Evolutionary conservation across 768 basidiomycete species (phyloP).

Genomic region (Tubosaeta brunneosetosa): DNA sequence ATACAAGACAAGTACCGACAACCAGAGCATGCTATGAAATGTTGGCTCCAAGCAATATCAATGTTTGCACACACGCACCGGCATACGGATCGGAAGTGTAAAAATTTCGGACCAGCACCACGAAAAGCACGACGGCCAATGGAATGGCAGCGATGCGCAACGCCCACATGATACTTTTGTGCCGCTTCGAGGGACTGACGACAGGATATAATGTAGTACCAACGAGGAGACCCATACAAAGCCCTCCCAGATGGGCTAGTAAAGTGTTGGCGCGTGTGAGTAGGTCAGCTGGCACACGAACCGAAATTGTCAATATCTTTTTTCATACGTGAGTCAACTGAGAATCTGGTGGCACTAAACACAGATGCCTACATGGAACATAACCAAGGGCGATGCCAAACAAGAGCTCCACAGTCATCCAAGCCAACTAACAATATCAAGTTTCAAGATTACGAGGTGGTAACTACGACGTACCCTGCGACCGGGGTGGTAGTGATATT

Average conservation of each 20-base stretch:
- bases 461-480: constrained; percentile 51
- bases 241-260: constrained; percentile 83
- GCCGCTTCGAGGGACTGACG: constrained; percentile 74
- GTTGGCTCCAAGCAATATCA: neutral
- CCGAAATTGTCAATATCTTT: constrained; percentile 88
- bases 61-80: constrained; percentile 41
- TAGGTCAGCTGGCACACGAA: constrained; percentile 27
- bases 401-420: constrained; percentile 82
- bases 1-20: constrained; percentile 91
- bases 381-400: constrained; percentile 83
- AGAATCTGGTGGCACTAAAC: neutral
- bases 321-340: constrained; percentile 16
- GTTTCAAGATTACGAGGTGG: neutral
- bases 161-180: constrained; percentile 65
- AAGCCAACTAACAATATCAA: constrained; percentile 52
- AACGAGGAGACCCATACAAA: constrained; percentile 77
- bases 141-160: constrained; percentile 73
- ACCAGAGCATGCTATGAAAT: constrained; percentile 64
- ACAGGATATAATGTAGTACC: constrained; percentile 87
- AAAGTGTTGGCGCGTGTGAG: neutral
- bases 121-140: constrained; percentile 72
- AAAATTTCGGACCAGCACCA: constrained; percentile 82
- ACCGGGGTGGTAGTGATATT: constrained; percentile 76
- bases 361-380: constrained; percentile 61
- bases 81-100: constrained; percentile 84